Conservation (phyloP, 208 protist genomes). For the Acanthamoeba culbertsoni region DNA sequence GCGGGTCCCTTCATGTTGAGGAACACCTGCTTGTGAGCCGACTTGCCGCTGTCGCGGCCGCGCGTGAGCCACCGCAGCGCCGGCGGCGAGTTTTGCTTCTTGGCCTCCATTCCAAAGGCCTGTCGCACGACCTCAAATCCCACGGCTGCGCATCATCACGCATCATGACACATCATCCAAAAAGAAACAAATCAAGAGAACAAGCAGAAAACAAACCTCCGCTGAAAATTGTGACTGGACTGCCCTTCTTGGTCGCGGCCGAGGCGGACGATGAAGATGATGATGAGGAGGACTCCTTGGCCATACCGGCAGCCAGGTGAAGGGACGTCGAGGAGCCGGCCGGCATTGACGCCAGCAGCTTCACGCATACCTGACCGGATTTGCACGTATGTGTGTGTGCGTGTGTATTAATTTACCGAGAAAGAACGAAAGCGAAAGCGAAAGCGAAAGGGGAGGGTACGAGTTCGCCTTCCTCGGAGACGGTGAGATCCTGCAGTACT, state of each 20-base stretch:
- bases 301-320: neutral
- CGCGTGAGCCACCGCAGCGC: neutral
- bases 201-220: neutral
- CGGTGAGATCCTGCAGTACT: neutral
- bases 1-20: conserved; percentile 36
- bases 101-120: neutral
- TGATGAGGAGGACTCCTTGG: neutral
- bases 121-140: neutral
- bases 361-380: neutral
- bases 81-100: neutral
- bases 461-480: neutral
- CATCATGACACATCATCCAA: neutral
- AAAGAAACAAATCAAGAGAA: neutral
- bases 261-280: neutral
- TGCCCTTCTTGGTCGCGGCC: neutral
- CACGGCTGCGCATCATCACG: neutral
- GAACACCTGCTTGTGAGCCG: neutral
- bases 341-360: neutral
- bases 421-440: neutral
- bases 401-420: neutral
- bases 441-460: neutral
- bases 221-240: neutral
- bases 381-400: neutral
- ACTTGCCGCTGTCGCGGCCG: neutral
- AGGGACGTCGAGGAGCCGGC: neutral